Evolutionary conservation across 2,329 filamentous ascomycete species (phyloP).

Genomic region (Apiospora malaysiana): DNA sequence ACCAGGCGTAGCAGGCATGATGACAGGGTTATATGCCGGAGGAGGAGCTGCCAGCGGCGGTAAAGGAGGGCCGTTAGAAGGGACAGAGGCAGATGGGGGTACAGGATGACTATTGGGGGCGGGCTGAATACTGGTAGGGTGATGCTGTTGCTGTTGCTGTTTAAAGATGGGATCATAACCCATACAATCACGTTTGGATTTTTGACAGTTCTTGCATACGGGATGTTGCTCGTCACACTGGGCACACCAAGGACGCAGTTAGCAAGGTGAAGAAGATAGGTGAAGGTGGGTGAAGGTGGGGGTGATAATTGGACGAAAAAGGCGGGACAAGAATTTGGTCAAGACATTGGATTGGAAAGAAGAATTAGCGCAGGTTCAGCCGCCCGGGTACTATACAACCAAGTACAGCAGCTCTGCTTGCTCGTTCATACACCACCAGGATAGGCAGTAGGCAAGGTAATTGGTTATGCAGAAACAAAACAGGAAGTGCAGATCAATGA

Average conservation of each 20-base stretch:
- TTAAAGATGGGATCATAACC: slow-evolving; percentile 91
- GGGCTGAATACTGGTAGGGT: slow-evolving; percentile 75
- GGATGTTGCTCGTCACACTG: slow-evolving; percentile 98
- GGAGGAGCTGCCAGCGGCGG: slow-evolving; percentile 35
- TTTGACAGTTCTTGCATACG: slow-evolving; percentile 87
- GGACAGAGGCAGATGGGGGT: slow-evolving; percentile 30
- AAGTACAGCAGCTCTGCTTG: not conserved
- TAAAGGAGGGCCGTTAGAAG: slow-evolving; percentile 33
- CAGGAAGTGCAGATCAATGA: too few species aligned
- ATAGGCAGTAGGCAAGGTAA: not conserved
- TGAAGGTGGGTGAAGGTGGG: not conserved
- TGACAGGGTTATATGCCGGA: slow-evolving; percentile 31
- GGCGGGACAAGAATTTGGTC: not conserved
- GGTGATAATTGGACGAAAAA: not conserved
- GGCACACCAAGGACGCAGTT: not conserved
- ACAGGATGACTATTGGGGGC: slow-evolving; percentile 57
- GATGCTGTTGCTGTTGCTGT: slow-evolving; percentile 60
- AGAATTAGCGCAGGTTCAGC: not conserved
- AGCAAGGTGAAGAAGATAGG: not conserved
- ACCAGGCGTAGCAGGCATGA: slow-evolving; percentile 47
- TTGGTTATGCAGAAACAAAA: not conserved
- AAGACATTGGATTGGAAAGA: not conserved
- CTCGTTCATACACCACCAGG: too few species aligned
- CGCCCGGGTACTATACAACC: not conserved
- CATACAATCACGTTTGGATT: slow-evolving; percentile 85